Percentiles rank a stretch among this genome's conserved stretches.
Evolutionary conservation across 106 monocot species (phyloP).

Genomic region (Gastrodia elata): DNA sequence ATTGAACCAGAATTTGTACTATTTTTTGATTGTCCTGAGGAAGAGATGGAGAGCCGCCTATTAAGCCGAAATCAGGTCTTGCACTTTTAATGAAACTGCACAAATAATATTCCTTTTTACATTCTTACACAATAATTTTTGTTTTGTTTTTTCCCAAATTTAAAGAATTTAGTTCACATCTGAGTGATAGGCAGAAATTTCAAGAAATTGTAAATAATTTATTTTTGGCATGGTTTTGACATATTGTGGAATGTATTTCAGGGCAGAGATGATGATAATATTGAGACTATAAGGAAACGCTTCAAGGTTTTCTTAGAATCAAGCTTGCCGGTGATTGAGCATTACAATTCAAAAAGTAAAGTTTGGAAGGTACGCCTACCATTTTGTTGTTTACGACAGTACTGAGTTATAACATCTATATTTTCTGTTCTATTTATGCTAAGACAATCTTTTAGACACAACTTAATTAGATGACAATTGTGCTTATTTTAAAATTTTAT

Average conservation of each 20-base stretch:
- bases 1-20: slow-evolving; percentile 74
- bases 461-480: background rate
- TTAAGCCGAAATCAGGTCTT: slow-evolving; percentile 67
- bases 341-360: slow-evolving; percentile 62
- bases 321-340: slow-evolving; percentile 63
- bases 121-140: background rate
- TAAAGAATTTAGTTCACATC: background rate
- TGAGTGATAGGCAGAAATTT: background rate
- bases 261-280: slow-evolving; percentile 90
- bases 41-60: slow-evolving; percentile 76
- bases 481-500: background rate
- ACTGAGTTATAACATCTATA: background rate
- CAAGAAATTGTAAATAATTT: background rate
- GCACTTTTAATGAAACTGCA: background rate
- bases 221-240: background rate
- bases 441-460: background rate
- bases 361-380: slow-evolving; percentile 49
- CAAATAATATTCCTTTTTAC: background rate
- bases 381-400: background rate
- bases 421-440: too few relatives aligned
- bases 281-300: slow-evolving; percentile 80
- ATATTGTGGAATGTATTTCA: slow-evolving; percentile 7
- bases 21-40: slow-evolving; percentile 81
- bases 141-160: background rate
- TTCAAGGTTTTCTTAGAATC: slow-evolving; percentile 74